Base-by-base conservation (phyloP, 176 grass and related monocot species). In the Triticum dicoccoides region DNA sequence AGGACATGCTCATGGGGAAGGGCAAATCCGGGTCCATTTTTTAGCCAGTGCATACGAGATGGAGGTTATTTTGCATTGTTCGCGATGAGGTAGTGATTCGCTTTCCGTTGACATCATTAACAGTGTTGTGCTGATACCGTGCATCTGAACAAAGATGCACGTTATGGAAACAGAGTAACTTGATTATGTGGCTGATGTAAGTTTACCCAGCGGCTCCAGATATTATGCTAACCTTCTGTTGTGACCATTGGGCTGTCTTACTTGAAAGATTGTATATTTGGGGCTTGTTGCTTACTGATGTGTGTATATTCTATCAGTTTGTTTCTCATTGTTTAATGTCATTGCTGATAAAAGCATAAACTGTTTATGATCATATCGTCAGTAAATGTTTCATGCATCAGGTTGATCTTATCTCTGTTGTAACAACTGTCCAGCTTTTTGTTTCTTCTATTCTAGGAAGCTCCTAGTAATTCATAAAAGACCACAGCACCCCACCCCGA, bases 1-100 rank as follows among this genome's bases (percentile, higher is more conserved):
- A 99, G 87, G 97, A 99, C 42, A 88, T 94, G 35, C 77, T 99
- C 39, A 54, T 71, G 59, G 89, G 94, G 5, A 96, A 93, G 82
- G 78, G 79, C 1, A 89, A 90, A 49, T 86, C 87, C 0, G 92
- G 94, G 4, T 56, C 86, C 0, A 8, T 87, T 1, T 95, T 93
- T 90, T 95, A 89, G 52, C 42, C 27, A 32, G 51, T 65, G 21
- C 21, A 85, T 76, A 76, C 54, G 27, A 63, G 66, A 61, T 33
- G 45, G 29, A 24, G 63, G 11, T 61, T 35, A 9, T 41, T 21
- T 65, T 83, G 80, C 29, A 35, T 30, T 80, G 63, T 33, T 33
- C 2, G 4, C 15, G 20, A 82, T 61, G 66, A 69, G 65, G 8
- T 65, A 80, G 80, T 56, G 79, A 24, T 80, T 61, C 9, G 9